Evolutionary conservation across 768 basidiomycete species (phyloP).

Genomic region (Mrakia hoshinonis): DNA sequence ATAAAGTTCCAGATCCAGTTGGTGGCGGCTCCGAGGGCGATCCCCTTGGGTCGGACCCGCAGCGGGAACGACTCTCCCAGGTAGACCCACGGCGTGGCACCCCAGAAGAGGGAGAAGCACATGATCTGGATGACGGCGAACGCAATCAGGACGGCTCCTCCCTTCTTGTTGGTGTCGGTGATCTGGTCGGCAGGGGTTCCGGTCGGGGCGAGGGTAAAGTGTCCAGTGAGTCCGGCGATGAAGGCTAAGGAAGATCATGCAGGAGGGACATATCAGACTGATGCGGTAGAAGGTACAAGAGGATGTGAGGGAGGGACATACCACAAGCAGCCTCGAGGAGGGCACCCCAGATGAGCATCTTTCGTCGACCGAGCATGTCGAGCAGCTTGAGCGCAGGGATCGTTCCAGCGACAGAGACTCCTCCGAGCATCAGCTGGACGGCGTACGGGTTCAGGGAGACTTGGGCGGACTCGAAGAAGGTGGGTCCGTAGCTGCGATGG

Average conservation of each 20-base stretch:
- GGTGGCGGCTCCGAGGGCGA: slow-evolving; percentile 61
- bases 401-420: slow-evolving; percentile 59
- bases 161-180: slow-evolving; percentile 52
- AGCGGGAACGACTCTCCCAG: slow-evolving; percentile 63
- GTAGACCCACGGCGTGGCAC: slow-evolving; percentile 30
- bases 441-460: slow-evolving; percentile 62
- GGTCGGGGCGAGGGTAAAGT: slow-evolving; percentile 54
- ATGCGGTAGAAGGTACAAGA: neutral
- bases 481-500: slow-evolving; percentile 46
- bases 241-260: slow-evolving; percentile 22
- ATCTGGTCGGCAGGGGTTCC: slow-evolving; percentile 48
- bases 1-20: slow-evolving; percentile 51
- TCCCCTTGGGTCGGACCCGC: slow-evolving; percentile 65
- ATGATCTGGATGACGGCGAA: slow-evolving; percentile 72
- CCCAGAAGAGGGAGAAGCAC: slow-evolving; percentile 66
- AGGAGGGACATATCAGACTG: neutral
- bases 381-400: slow-evolving; percentile 63
- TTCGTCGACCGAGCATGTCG: slow-evolving; percentile 65
- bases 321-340: slow-evolving; percentile 47
- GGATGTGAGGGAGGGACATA: neutral
- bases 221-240: slow-evolving; percentile 59
- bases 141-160: slow-evolving; percentile 55
- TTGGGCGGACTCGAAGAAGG: slow-evolving; percentile 68
- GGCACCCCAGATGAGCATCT: slow-evolving; percentile 62
- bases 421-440: slow-evolving; percentile 69